Evolutionary conservation across 495 filamentous ascomycete genomes (phyloP).

Genomic region (Bathelium albidoporum): DNA sequence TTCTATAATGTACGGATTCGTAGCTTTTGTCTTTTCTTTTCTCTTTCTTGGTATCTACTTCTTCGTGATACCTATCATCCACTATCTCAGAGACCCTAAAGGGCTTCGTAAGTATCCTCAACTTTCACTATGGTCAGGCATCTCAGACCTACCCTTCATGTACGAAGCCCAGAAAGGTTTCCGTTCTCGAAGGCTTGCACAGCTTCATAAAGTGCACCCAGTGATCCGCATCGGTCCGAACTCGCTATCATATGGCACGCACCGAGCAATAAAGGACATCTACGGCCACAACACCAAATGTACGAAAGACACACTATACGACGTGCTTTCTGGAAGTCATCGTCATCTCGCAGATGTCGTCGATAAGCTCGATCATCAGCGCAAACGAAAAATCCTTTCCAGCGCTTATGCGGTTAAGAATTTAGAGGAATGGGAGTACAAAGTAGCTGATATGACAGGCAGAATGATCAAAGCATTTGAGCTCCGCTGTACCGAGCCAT

Average conservation of each 20-base stretch:
- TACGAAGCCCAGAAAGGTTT: conserved; percentile 33
- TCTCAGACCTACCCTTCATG: conserved; percentile 40
- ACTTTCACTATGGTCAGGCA: conserved; percentile 34
- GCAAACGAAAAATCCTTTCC: conserved; percentile 43
- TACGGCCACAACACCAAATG: conserved; percentile 45
- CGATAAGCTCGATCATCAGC: conserved; percentile 39
- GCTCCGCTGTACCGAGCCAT: conserved; percentile 15
- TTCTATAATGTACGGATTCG: too few relatives aligned
- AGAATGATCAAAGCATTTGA: conserved; percentile 23
- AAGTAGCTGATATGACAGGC: conserved; percentile 43
- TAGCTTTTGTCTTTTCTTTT: not conserved
- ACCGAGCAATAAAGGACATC: conserved; percentile 43
- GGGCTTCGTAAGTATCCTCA: conserved; percentile 41
- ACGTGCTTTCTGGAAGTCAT: conserved; percentile 32
- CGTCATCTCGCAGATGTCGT: conserved; percentile 39
- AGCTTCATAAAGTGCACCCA: conserved; percentile 36
- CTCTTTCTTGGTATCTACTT: conserved; percentile 5
- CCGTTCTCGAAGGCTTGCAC: conserved; percentile 34
- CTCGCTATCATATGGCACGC: conserved; percentile 38
- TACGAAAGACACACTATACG: conserved; percentile 41
- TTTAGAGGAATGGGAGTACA: conserved; percentile 46
- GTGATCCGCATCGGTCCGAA: conserved; percentile 46
- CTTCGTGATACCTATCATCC: not conserved
- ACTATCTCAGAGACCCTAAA: conserved; percentile 10
- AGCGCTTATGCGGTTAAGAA: conserved; percentile 46